Evolutionary conservation across 331 rosid species (phyloP), one percentile per base, ranked within the genome.

Genomic region (Quercus phellos): DNA sequence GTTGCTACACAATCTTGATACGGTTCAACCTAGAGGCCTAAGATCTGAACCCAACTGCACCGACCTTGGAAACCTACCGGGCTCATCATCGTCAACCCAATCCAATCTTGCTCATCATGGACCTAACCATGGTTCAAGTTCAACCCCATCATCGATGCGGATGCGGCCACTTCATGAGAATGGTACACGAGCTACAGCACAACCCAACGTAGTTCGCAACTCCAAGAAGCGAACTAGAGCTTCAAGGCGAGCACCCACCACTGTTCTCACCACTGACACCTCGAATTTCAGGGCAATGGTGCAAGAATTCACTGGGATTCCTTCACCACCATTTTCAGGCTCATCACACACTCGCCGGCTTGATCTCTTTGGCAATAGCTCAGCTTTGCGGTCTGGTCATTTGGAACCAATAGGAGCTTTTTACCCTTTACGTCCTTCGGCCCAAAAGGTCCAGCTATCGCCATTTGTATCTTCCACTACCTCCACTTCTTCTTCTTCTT

Each of bases 211-310:
- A 51, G 60, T 64, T 16, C 82, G 91, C 19, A 90, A 72, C 79
- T 70, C 98, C 0, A 95, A 95, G 92, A 95, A 93, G 77, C 75
- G 99, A 78, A 90, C 90, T 4, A 82, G 99, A 76, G 99, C 97
- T 60, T 92, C 99, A 2, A 85, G 98, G 38, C 72, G 99, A 74
- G 97, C 99, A 17, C 99, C 99, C 3, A 95, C 99, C n/a, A 95
- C 97, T 0, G 97, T 95, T 59, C 91, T 95, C 63, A 92, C 97
- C 78, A 95, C 98, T 27, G 98, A 93, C 85, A 93, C 98, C 11
- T 79, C 97, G 0, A 95, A 95, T 73, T 95, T 95, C 85, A 75
- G 99, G 78, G 97, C 98, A 80, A 95, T 91, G 99, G 99, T 95
- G 81, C 99, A 95, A 80, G 97, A 95, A 34, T 95, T 95, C 82